Evolutionary conservation across 345 rosid species (phyloP).

Genomic region (Ceriops tagal): DNA sequence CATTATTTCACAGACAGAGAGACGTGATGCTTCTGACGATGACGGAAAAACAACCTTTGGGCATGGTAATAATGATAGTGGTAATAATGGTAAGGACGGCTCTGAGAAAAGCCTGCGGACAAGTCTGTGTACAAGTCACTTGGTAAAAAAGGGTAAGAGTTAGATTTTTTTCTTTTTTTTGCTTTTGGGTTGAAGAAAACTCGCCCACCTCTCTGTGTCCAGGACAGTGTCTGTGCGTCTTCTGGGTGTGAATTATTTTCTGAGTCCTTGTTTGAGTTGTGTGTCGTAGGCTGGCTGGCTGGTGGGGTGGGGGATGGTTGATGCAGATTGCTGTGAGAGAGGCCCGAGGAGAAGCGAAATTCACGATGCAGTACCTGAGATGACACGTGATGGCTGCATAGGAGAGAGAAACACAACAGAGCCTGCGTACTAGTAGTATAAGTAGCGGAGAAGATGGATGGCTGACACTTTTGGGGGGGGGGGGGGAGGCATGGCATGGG

Average conservation of each 20-base stretch:
- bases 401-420: slow-evolving; percentile 31
- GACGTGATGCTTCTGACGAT: slow-evolving; percentile 23
- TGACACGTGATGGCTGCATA: slow-evolving; percentile 49
- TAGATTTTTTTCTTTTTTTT: not conserved
- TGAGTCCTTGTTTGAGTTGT: not conserved
- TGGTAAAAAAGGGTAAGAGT: not conserved
- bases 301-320: slow-evolving; percentile 15
- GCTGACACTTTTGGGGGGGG: not conserved
- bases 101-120: slow-evolving; percentile 32
- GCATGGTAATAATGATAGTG: slow-evolving; percentile 38
- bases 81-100: slow-evolving; percentile 51
- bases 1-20: slow-evolving; percentile 19
- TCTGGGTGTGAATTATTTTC: slow-evolving; percentile 23
- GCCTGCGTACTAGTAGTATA: not conserved
- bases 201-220: not conserved
- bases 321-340: slow-evolving; percentile 5
- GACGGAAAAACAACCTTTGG: slow-evolving; percentile 24
- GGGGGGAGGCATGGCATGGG: no score
- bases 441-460: not conserved
- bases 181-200: not conserved
- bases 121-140: slow-evolving; percentile 23
- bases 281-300: slow-evolving; percentile 11
- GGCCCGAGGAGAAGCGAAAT: slow-evolving; percentile 28
- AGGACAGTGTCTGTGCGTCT: not conserved
- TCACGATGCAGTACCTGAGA: slow-evolving; percentile 44